These are phyloP conservation scores for Aspergillus indologenus DNA, from an alignment of 495 filamentous ascomycete species.

Conservation along the genomic window DNA sequence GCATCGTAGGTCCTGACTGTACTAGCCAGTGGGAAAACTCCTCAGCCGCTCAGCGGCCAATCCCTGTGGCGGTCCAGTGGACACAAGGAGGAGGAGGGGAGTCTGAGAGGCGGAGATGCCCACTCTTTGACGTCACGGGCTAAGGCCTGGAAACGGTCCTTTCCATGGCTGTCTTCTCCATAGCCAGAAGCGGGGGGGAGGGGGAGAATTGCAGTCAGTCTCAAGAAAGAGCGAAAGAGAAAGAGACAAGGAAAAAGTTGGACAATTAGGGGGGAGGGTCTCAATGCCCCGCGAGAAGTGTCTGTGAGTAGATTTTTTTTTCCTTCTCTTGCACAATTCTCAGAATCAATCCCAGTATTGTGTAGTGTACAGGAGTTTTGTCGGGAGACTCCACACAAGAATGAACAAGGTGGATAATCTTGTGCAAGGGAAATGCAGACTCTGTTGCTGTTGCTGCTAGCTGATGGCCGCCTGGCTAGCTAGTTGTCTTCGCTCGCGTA, in stretches of 20 bases:
- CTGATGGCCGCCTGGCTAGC: background rate
- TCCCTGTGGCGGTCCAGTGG: background rate
- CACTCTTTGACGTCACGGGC: slow-evolving; percentile 3
- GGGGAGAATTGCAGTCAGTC: too few species aligned
- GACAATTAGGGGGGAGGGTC: background rate
- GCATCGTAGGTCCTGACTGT: background rate
- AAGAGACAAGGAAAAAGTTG: background rate
- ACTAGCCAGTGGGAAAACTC: background rate
- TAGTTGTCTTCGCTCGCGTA: background rate
- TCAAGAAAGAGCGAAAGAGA: background rate
- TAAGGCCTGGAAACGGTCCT: slow-evolving; percentile 1
- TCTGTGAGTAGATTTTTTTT: background rate
- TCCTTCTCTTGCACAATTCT: background rate
- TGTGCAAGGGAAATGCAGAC: background rate
- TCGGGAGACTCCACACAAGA: background rate
- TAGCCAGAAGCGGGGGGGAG: background rate
- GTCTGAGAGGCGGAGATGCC: background rate
- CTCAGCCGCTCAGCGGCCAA: background rate
- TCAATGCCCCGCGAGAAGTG: background rate
- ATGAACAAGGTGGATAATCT: background rate
- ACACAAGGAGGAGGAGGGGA: background rate
- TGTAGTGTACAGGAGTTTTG: background rate
- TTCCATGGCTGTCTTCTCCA: background rate
- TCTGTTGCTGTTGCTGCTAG: background rate
- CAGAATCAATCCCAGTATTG: background rate